Percentiles rank a stretch among this genome's conserved stretches.
Evolutionary conservation across 2,329 filamentous ascomycete genomes (phyloP).

Genomic region (Juglanconis sp.): DNA sequence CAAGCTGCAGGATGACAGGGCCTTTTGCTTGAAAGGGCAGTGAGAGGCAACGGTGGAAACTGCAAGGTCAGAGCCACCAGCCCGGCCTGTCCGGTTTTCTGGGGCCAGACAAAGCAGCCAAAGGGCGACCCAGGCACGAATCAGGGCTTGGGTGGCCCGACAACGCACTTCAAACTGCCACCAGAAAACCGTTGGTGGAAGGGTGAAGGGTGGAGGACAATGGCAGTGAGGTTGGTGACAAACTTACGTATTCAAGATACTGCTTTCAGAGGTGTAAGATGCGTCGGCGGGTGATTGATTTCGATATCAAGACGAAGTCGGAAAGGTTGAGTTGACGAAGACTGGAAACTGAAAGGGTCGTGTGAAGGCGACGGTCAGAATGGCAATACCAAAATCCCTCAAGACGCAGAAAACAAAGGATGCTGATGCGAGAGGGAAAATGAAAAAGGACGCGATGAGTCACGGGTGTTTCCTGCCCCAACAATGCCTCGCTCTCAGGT

Average conservation of each 20-base stretch:
- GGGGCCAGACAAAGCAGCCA: too few relatives aligned
- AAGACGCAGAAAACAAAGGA: slow-evolving; percentile 4
- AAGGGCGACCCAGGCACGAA: too few relatives aligned
- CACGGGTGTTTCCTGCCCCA: slow-evolving; percentile 10
- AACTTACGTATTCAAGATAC: slow-evolving; percentile 5
- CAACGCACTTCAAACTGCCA: too few relatives aligned
- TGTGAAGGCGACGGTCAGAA: neutral
- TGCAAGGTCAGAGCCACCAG: neutral
- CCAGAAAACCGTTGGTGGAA: too few relatives aligned
- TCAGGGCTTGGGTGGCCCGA: too few relatives aligned
- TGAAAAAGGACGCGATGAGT: neutral
- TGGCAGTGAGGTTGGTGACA: neutral
- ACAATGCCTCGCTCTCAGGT: slow-evolving; percentile 4
- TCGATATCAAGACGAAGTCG: neutral
- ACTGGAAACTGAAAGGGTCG: neutral
- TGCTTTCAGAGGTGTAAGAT: slow-evolving; percentile 1
- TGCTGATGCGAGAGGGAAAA: neutral
- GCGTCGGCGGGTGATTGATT: neutral
- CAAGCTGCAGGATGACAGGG: neutral
- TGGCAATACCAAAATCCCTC: neutral
- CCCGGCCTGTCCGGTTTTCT: neutral
- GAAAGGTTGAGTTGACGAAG: neutral
- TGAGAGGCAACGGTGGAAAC: neutral
- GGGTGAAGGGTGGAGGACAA: neutral
- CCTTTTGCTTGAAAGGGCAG: neutral